Conservation (phyloP, 2,329 filamentous ascomycete genomes). For the Ophiostoma sp. region DNA sequence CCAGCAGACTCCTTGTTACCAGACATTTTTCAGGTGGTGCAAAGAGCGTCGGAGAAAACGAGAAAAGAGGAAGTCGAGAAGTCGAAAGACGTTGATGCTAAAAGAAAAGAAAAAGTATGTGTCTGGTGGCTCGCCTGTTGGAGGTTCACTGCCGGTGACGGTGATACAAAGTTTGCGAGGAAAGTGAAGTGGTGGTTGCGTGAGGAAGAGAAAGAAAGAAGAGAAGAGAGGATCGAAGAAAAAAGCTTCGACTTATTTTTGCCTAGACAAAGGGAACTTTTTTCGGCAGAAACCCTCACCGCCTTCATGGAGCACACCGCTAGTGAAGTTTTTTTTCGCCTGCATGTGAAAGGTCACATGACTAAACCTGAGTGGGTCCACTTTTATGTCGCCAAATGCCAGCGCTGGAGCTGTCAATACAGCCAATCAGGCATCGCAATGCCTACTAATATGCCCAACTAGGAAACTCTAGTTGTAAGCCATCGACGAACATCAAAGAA, state of each 20-base stretch:
- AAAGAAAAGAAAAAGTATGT: background rate
- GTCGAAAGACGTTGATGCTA: slow-evolving; percentile 9
- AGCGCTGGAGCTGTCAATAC: background rate
- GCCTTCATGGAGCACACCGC: background rate
- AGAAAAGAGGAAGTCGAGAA: background rate
- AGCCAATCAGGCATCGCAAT: background rate
- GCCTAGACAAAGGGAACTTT: background rate
- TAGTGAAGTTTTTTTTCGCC: background rate
- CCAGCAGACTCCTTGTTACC: slow-evolving; percentile 28
- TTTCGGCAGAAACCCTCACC: slow-evolving; percentile 15
- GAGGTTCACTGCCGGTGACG: slow-evolving; percentile 31
- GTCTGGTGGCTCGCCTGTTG: slow-evolving; percentile 31
- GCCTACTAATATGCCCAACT: slow-evolving; percentile 6
- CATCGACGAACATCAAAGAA: background rate
- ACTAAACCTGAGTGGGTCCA: background rate
- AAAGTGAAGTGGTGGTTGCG: background rate
- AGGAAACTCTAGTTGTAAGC: background rate
- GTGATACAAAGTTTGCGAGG: background rate
- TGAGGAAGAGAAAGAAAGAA: background rate
- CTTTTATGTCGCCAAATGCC: background rate
- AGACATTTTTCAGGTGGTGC: slow-evolving; percentile 26
- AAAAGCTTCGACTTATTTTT: slow-evolving; percentile 14
- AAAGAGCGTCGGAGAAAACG: background rate
- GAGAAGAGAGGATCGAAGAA: background rate
- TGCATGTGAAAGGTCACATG: background rate